Conservation (phyloP, 495 filamentous ascomycete species). For the Penicillium coprophilum region DNA sequence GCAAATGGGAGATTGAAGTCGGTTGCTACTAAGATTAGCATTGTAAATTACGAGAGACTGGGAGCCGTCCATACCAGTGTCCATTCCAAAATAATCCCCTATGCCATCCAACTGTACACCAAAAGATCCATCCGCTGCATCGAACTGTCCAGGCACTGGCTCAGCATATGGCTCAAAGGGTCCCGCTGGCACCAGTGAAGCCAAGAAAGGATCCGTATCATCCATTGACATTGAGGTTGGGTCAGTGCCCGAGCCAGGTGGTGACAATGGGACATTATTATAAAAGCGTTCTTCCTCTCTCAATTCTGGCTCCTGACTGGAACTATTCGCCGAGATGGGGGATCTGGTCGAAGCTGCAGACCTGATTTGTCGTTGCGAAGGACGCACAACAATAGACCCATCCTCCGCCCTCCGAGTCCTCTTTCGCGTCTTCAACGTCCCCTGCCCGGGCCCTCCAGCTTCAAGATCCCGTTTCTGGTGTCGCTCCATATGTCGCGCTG, state of each 20-base stretch:
- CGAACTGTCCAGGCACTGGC: constrained; percentile 38
- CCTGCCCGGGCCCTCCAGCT: constrained; percentile 57
- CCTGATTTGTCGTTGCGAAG: constrained; percentile 29
- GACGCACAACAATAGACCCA: constrained; percentile 53
- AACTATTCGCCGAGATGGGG: constrained; percentile 15
- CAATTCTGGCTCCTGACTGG: constrained; percentile 15
- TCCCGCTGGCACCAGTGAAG: constrained; percentile 35
- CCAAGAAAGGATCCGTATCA: constrained; percentile 34
- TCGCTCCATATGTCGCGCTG: constrained; percentile 59
- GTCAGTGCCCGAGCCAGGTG: constrained; percentile 33
- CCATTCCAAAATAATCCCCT: constrained; percentile 30
- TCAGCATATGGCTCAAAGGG: constrained; percentile 41
- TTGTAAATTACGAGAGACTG: background rate
- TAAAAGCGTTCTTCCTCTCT: constrained; percentile 19
- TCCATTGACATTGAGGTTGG: constrained; percentile 28
- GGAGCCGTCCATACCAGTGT: constrained; percentile 30
- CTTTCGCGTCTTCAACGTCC: constrained; percentile 60
- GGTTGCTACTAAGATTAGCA: constrained; percentile 36
- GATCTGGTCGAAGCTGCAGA: constrained; percentile 3
- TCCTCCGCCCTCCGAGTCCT: constrained; percentile 56
- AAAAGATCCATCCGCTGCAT: constrained; percentile 38
- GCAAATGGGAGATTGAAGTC: constrained; percentile 60
- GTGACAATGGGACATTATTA: constrained; percentile 30
- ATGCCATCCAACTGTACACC: constrained; percentile 24
- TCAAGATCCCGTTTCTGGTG: constrained; percentile 61